Evolutionary conservation across 192 early-diverging fungal species (phyloP).

Genomic region (Jimgerdemannia lactiflua): DNA sequence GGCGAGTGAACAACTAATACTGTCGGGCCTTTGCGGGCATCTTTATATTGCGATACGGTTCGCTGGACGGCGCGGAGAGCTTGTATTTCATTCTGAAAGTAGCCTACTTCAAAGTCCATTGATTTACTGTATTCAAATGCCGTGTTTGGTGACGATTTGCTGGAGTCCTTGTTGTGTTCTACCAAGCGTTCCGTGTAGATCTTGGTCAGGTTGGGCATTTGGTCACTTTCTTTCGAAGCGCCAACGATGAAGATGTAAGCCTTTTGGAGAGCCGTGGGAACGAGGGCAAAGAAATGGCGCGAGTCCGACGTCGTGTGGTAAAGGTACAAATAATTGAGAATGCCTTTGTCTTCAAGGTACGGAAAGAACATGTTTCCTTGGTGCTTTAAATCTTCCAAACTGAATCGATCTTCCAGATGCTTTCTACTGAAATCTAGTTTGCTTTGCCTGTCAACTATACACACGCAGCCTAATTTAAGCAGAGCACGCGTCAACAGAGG

Average conservation of each 20-base stretch:
- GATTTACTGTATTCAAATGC: constrained; percentile 48
- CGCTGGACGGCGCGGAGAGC: constrained; percentile 57
- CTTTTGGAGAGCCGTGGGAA: constrained; percentile 51
- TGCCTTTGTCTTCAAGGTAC: constrained; percentile 31
- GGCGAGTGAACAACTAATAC: constrained; percentile 77
- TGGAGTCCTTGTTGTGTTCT: constrained; percentile 30
- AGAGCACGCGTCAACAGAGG: constrained; percentile 79
- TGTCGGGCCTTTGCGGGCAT: constrained; percentile 58
- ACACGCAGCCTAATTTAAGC: constrained; percentile 69
- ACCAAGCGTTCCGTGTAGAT: constrained; percentile 62
- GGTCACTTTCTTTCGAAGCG: constrained; percentile 50
- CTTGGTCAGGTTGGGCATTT: constrained; percentile 68
- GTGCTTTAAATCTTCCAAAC: constrained; percentile 39
- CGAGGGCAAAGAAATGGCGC: constrained; percentile 69
- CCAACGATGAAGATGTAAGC: constrained; percentile 80
- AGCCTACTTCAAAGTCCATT: constrained; percentile 49
- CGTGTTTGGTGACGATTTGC: constrained; percentile 27
- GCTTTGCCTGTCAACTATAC: constrained; percentile 25
- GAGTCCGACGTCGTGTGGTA: constrained; percentile 66
- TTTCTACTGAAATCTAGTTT: not conserved
- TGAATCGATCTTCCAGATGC: constrained; percentile 39
- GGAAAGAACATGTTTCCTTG: constrained; percentile 22
- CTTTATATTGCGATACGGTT: constrained; percentile 58
- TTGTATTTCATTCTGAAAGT: constrained; percentile 44
- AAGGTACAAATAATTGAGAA: constrained; percentile 66